phyloP scores from a whole-genome alignment of 2,329 filamentous ascomycete species.

The Pseudocercospora fijiensis region DNA sequence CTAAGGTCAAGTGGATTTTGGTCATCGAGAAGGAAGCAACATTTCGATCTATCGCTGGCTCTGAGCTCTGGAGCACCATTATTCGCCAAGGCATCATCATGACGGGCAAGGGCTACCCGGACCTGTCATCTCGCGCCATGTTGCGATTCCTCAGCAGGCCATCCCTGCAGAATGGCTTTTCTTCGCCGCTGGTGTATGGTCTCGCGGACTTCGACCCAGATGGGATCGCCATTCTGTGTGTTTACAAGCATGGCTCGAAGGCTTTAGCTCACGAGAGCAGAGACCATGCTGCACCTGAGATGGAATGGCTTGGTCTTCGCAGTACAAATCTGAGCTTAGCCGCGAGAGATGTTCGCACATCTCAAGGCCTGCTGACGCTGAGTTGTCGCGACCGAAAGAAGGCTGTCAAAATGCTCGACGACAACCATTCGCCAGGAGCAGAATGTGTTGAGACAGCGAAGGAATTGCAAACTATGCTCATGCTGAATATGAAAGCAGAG shows the following conservation, averaged over 20 bases:
- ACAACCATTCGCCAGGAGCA: background rate
- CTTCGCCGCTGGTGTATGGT: constrained; percentile 55
- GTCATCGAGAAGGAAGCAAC: constrained; percentile 84
- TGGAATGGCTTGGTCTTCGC: constrained; percentile 66
- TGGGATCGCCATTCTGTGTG: constrained; percentile 70
- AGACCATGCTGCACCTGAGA: constrained; percentile 48
- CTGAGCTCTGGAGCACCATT: constrained; percentile 54
- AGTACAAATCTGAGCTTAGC: constrained; percentile 35
- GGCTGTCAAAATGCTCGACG: constrained; percentile 54
- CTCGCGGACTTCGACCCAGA: constrained; percentile 77
- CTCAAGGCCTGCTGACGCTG: constrained; percentile 52
- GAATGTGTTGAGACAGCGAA: constrained; percentile 28
- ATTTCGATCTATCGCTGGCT: constrained; percentile 65
- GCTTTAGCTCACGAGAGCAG: constrained; percentile 60
- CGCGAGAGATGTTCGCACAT: constrained; percentile 30
- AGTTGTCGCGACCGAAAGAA: constrained; percentile 58
- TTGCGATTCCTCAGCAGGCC: constrained; percentile 54
- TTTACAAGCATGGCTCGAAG: constrained; percentile 70
- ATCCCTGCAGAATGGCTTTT: constrained; percentile 47
- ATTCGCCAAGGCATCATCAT: constrained; percentile 63
- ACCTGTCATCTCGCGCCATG: constrained; percentile 67
- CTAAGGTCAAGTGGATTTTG: constrained; percentile 61
- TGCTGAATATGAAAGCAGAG: constrained; percentile 73
- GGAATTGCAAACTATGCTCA: constrained; percentile 71
- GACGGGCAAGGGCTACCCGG: constrained; percentile 80